A percentile compares a stretch with the other conserved stretches of the same genome.
Evolutionary conservation across 306 rosid species (phyloP).

Genomic region (Casuarina cunninghamiana): DNA sequence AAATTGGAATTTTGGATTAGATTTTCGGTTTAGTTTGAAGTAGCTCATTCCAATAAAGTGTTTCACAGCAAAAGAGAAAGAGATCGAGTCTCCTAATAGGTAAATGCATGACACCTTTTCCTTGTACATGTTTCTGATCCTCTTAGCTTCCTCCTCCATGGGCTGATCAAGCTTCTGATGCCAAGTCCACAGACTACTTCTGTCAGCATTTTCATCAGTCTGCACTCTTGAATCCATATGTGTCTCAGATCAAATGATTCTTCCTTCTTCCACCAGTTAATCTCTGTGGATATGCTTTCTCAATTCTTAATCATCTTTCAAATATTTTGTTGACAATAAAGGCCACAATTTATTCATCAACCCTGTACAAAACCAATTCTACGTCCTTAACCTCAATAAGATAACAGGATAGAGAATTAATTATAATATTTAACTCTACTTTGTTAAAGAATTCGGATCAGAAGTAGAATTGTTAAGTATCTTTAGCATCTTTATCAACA

Average conservation of each 20-base stretch:
- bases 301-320: not conserved
- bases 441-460: not conserved
- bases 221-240: not conserved
- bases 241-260: not conserved
- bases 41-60: not conserved
- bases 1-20: not conserved
- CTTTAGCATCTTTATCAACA: not conserved
- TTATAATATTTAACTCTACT: not conserved
- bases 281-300: not conserved
- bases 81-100: constrained; percentile 3
- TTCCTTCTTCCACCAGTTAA: constrained; percentile 6
- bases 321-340: not conserved
- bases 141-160: constrained; percentile 32
- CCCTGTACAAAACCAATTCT: not conserved
- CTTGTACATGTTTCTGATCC: constrained; percentile 3
- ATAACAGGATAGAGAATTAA: not conserved
- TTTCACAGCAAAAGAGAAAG: not conserved
- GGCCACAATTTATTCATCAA: not conserved
- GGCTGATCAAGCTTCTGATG: constrained; percentile 26
- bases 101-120: constrained; percentile 11
- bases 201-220: constrained; percentile 4
- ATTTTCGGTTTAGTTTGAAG: not conserved
- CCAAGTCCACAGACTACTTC: constrained; percentile 12
- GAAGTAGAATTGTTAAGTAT: not conserved
- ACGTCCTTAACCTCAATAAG: not conserved